Base-by-base conservation (phyloP, 169 alveolate genomes). In the Eimeria falciformis region DNA sequence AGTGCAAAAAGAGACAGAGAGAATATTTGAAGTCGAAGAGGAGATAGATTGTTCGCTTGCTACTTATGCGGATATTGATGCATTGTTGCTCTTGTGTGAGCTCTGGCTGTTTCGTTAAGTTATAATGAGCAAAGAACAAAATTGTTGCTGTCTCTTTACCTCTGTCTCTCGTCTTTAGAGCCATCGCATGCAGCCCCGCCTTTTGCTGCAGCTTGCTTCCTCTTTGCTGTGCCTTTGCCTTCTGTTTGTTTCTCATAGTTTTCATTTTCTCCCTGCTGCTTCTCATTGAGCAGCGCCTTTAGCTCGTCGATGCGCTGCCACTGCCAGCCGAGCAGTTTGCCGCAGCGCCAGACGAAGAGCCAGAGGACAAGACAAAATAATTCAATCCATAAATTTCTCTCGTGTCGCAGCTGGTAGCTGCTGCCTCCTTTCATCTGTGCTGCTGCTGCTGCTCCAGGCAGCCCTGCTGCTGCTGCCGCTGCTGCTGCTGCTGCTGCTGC, bases 401-500 rank as follows among this genome's bases (percentile, higher is more conserved):
- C 84, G 18, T 73, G 84, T 1, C 84, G 50, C 40, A 73, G 58
- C 40, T 73, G 84, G 37, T 73, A 73, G 84, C 84, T 73, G 65
- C 84, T 73, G 62, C 65, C 23, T 3, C 84, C 84, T 40, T 73
- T 73, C 29, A 23, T 9, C 18, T 21, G 53, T 11, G 40, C 17
- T 14, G 62, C 84, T 37, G 62, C 84, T 37, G 55, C 62, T 5
- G 62, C 58, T 43, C 53, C 58, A 18, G 33, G 27, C 7, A 27
- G 40, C 4, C 23, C 62, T 5, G 84, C n/a, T 27, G 11, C 14
- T 14, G 40, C 84, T 18, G 84, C 62, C 23, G 55, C 62, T 40
- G 84, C 84, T 37, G 62, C 55, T 69, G 53, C 82, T 33, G 62
- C 55, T 14, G 84, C 84, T 25, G 84, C 84, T 12, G 84, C 84